Percentiles rank a stretch among this genome's conserved stretches.
Conservation (phyloP, 805 yeast species). For the Peterozyma xylosa region DNA sequence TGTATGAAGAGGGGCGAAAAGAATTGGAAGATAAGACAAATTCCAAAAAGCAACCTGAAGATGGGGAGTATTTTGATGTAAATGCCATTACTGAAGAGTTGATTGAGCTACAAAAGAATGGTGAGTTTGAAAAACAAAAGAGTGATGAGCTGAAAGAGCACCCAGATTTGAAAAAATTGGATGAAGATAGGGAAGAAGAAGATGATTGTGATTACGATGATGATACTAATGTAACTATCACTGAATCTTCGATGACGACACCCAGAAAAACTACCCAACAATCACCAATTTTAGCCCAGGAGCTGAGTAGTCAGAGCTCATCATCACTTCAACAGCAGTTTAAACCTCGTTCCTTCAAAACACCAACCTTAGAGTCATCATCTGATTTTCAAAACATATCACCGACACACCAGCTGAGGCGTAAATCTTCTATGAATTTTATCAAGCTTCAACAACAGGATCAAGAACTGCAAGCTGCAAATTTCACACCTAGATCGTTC, state of each 20-base stretch:
- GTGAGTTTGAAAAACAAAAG: slow-evolving; percentile 4
- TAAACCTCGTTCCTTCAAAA: slow-evolving; percentile 4
- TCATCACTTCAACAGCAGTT: neutral
- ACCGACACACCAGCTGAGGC: neutral
- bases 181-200: slow-evolving; percentile 9
- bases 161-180: slow-evolving; percentile 12
- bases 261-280: neutral
- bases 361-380: slow-evolving; percentile 4
- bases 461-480: neutral
- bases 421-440: neutral
- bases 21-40: slow-evolving; percentile 19
- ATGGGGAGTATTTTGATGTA: slow-evolving; percentile 35
- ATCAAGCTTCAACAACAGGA: neutral
- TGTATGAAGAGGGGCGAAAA: slow-evolving; percentile 31
- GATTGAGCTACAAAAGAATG: slow-evolving; percentile 10
- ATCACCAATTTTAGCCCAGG: neutral
- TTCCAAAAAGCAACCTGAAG: slow-evolving; percentile 17
- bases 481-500: neutral
- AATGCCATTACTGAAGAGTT: slow-evolving; percentile 35
- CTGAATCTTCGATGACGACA: neutral
- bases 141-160: slow-evolving; percentile 9
- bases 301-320: neutral
- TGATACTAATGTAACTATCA: slow-evolving; percentile 13
- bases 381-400: neutral
- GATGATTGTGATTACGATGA: slow-evolving; percentile 2